Evolutionary conservation across 2,329 filamentous ascomycete genomes (phyloP).

Genomic region (Sarocladium kiliense): DNA sequence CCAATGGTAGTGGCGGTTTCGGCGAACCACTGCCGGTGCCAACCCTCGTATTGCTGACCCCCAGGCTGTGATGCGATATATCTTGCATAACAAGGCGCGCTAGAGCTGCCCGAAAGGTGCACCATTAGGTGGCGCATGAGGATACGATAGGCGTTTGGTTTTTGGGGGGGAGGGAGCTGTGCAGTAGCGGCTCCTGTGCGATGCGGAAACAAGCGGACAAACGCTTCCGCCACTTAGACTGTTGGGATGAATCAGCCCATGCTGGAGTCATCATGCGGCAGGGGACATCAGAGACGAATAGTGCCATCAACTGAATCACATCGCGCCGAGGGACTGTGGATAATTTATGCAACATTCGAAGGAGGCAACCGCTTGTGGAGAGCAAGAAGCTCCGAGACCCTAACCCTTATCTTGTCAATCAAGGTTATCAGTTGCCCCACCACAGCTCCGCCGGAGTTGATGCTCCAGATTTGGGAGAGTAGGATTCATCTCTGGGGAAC

Average conservation of each 20-base stretch:
- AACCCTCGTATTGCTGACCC: constrained; percentile 3
- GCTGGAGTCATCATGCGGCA: too few species aligned
- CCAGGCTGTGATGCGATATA: neutral
- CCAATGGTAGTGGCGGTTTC: neutral
- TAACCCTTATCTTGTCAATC: neutral
- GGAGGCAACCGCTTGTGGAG: too few species aligned
- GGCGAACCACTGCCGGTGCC: neutral
- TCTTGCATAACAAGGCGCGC: neutral
- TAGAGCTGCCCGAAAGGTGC: neutral
- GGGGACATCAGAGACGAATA: too few species aligned
- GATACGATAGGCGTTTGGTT: neutral
- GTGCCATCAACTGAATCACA: too few species aligned
- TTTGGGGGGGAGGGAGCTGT: neutral
- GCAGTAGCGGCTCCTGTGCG: neutral
- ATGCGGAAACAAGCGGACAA: too few species aligned
- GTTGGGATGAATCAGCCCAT: too few species aligned
- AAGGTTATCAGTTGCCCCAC: neutral
- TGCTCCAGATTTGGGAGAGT: neutral
- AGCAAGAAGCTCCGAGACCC: neutral
- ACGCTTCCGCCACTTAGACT: too few species aligned
- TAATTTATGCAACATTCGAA: too few species aligned
- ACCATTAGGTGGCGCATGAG: neutral
- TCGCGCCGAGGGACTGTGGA: too few species aligned
- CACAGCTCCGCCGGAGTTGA: neutral
- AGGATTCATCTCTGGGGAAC: neutral